A percentile compares a stretch with the other conserved stretches of the same genome.
Conservation (phyloP, 169 alveolate species). For the Babesia bigemina region DNA sequence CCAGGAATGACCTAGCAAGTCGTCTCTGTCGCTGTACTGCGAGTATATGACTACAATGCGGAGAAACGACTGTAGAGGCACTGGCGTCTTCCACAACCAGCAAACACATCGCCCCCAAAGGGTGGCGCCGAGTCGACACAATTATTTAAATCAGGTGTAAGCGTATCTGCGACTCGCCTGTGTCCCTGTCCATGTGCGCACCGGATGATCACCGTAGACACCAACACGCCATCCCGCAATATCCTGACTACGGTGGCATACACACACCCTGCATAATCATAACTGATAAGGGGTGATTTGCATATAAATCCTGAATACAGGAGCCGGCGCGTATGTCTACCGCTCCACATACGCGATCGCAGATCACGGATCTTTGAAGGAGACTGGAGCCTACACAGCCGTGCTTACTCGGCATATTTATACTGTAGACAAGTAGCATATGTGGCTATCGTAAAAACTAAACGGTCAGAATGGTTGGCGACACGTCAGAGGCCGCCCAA, state of each 20-base stretch:
- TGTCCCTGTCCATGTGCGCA: not conserved
- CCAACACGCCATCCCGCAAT: not conserved
- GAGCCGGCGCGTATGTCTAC: not conserved
- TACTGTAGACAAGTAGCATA: not conserved
- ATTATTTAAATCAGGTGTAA: no score
- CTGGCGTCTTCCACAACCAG: no score
- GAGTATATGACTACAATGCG: no score
- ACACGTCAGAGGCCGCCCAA: not conserved
- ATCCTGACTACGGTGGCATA: not conserved
- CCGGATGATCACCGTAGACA: not conserved
- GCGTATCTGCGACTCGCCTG: not conserved
- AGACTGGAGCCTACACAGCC: not conserved
- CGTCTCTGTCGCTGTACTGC: no score
- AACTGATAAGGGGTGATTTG: not conserved
- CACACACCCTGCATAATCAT: not conserved
- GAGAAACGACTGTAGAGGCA: no score
- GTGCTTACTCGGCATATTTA: no score
- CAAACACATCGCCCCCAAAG: no score
- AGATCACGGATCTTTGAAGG: slow-evolving; percentile 17
- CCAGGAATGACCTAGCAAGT: no score
- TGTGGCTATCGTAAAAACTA: not conserved
- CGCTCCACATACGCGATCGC: not conserved
- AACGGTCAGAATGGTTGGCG: not conserved
- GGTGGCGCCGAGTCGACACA: no score
- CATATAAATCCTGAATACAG: not conserved